Conservation (phyloP, 345 rosid genomes). For the Salix udensis region DNA sequence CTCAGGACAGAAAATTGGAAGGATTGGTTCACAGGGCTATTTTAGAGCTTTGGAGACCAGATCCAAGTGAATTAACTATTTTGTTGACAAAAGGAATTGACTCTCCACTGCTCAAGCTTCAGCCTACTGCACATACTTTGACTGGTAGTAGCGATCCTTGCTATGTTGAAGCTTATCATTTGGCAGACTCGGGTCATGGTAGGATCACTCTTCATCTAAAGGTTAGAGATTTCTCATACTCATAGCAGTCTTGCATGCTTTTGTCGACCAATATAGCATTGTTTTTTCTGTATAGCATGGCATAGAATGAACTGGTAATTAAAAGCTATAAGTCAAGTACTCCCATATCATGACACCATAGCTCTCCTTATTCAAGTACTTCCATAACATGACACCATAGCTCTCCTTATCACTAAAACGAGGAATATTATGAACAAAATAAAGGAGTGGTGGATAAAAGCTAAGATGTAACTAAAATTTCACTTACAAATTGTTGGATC, state of each 20-base stretch:
- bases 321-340: not conserved
- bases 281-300: not conserved
- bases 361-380: not conserved
- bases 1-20: constrained; percentile 97
- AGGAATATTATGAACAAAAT: not conserved
- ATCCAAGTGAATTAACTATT: constrained; percentile 78
- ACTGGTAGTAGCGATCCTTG: constrained; percentile 98
- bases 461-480: not conserved
- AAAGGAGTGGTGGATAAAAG: not conserved
- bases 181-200: constrained; percentile 96
- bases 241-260: not conserved
- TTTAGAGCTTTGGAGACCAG: constrained; percentile 97
- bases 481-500: not conserved
- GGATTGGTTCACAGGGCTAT: constrained; percentile 93
- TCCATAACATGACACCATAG: not conserved
- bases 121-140: constrained; percentile 75
- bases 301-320: not conserved
- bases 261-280: not conserved
- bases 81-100: constrained; percentile 77
- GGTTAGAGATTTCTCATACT: constrained; percentile 33
- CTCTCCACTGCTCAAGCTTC: constrained; percentile 64
- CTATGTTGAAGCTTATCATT: constrained; percentile 90
- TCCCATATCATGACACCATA: not conserved
- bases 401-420: not conserved
- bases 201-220: constrained; percentile 84